Conservation (phyloP, 140 eudicot species). For the Flaveria floridana region DNA sequence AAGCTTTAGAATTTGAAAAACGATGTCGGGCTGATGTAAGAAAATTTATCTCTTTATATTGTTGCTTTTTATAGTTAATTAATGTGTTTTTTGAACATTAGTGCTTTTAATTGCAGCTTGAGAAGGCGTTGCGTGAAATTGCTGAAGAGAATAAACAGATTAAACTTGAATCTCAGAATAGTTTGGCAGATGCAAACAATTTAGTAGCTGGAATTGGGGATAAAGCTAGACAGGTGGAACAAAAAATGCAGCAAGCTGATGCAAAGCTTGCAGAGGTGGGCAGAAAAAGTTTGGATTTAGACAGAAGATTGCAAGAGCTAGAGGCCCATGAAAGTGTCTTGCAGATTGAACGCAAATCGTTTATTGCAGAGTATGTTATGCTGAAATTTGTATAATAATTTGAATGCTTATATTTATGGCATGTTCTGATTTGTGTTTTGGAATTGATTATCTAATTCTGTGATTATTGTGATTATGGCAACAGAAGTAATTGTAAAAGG, state of each 20-base stretch:
- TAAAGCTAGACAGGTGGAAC: conserved; percentile 62
- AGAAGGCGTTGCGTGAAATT: conserved; percentile 64
- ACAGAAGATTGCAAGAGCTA: conserved; percentile 70
- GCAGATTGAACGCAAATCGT: conserved; percentile 54
- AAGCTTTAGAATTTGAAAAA: conserved; percentile 65
- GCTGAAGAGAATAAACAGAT: conserved; percentile 53
- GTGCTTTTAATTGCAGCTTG: conserved; percentile 57
- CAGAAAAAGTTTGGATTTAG: conserved; percentile 65
- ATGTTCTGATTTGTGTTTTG: background rate
- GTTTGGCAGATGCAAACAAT: conserved; percentile 54
- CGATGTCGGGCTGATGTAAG: conserved; percentile 69
- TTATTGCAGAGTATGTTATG: conserved; percentile 64
- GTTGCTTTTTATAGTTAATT: background rate
- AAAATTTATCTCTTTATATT: background rate
- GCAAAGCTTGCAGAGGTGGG: conserved; percentile 78
- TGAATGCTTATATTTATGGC: background rate
- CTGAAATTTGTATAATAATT: background rate
- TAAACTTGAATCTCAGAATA: conserved; percentile 52
- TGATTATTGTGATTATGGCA: conserved; percentile 7
- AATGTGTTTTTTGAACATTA: background rate
- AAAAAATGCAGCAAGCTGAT: conserved; percentile 64
- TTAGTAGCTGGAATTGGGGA: conserved; percentile 54
- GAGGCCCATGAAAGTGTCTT: conserved; percentile 63
- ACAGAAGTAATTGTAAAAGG: background rate
- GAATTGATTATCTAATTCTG: background rate